Evolutionary conservation across 331 rosid genomes (phyloP).

Genomic region (Telfairia occidentalis): DNA sequence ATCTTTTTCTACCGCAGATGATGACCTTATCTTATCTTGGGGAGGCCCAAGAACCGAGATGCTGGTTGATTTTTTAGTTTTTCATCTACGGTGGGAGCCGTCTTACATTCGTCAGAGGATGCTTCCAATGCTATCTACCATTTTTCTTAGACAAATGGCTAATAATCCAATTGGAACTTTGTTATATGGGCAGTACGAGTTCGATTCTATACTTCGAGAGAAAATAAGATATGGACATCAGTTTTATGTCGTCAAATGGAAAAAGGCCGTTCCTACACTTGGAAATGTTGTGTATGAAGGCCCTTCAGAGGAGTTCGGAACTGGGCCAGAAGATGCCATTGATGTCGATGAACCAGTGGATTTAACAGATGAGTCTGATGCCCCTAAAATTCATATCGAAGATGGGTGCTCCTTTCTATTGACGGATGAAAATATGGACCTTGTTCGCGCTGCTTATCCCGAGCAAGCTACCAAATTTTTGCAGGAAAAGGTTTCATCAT

Average conservation of each 20-base stretch:
- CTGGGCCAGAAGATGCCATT: slow-evolving; percentile 28
- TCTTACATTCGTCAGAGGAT: slow-evolving; percentile 50
- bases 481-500: slow-evolving; percentile 55
- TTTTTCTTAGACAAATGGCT: slow-evolving; percentile 57
- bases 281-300: slow-evolving; percentile 5
- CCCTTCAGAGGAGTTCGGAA: slow-evolving; percentile 23
- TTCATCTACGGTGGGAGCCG: slow-evolving; percentile 72
- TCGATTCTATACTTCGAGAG: slow-evolving; percentile 53
- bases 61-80: slow-evolving; percentile 52
- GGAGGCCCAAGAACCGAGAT: slow-evolving; percentile 49
- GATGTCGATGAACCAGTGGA: slow-evolving; percentile 35
- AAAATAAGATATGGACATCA: slow-evolving; percentile 54
- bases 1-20: slow-evolving; percentile 29
- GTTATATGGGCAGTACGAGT: slow-evolving; percentile 59
- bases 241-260: slow-evolving; percentile 72
- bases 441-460: slow-evolving; percentile 71
- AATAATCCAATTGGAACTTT: slow-evolving; percentile 18
- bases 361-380: slow-evolving; percentile 45
- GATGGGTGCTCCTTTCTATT: slow-evolving; percentile 49
- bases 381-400: slow-evolving; percentile 28
- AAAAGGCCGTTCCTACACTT: slow-evolving; percentile 15
- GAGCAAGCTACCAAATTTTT: slow-evolving; percentile 45
- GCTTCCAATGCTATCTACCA: slow-evolving; percentile 78
- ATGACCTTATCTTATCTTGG: slow-evolving; percentile 46
- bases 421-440: slow-evolving; percentile 80